Conservation (phyloP, 169 alveolate genomes). For the Plasmodium gaboni region DNA sequence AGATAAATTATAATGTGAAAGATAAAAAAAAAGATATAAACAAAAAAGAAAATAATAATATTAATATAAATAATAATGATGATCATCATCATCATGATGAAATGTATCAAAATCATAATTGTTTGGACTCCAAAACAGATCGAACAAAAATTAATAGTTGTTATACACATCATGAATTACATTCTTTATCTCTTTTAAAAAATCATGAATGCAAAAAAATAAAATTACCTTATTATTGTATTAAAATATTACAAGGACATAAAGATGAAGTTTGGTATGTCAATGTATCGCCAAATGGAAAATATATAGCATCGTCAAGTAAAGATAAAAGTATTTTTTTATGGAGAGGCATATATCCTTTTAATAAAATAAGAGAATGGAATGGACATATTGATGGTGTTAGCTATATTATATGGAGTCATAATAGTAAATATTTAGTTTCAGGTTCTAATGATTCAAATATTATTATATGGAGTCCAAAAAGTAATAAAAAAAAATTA, state of each 20-base stretch:
- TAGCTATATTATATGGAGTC: conserved; percentile 83
- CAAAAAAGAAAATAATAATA: neutral
- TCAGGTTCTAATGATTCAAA: conserved; percentile 81
- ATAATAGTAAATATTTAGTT: conserved; percentile 78
- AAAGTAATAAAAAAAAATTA: conserved; percentile 55
- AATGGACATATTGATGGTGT: conserved; percentile 82
- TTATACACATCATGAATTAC: conserved; percentile 40
- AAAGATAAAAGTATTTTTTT: conserved; percentile 82
- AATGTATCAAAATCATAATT: no score
- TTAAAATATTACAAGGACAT: conserved; percentile 81
- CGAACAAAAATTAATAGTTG: neutral
- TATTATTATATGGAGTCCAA: conserved; percentile 84
- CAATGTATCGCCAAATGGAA: conserved; percentile 79
- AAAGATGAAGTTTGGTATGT: conserved; percentile 87
- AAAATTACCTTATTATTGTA: conserved; percentile 77
- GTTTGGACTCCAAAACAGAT: neutral
- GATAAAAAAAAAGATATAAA: neutral
- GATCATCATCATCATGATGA: no score
- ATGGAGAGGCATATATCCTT: conserved; percentile 80
- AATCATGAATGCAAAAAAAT: conserved; percentile 79
- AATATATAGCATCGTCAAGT: conserved; percentile 83
- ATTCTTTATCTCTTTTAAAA: conserved; percentile 75
- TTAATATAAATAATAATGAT: neutral
- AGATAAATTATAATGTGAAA: no score
- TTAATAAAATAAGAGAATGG: conserved; percentile 79